A percentile compares a stretch with the other conserved stretches of the same genome.
Conservation (phyloP, 768 basidiomycete genomes). For the Exsudoporus frostii region DNA sequence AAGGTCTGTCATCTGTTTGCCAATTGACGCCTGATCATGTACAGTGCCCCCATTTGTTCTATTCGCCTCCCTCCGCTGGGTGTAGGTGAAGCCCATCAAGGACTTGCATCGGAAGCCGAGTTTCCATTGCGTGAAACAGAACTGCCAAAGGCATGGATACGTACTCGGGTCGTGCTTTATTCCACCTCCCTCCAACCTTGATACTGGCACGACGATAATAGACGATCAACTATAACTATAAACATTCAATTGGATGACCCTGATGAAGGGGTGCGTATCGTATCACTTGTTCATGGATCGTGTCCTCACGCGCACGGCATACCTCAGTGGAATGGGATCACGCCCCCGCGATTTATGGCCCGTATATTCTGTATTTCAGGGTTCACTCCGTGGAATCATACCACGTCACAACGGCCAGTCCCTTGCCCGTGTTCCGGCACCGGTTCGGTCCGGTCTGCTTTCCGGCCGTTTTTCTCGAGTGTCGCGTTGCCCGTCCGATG, state of each 20-base stretch:
- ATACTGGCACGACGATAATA: conserved; percentile 20
- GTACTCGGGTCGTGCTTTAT: conserved; percentile 27
- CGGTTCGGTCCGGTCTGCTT: conserved; percentile 31
- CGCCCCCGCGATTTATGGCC: too few species aligned
- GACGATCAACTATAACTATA: conserved; percentile 1
- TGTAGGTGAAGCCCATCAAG: too few species aligned
- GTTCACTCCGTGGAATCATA: too few species aligned
- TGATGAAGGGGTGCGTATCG: conserved; percentile 32
- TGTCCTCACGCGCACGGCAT: neutral
- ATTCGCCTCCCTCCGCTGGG: too few species aligned
- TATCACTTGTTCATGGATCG: neutral
- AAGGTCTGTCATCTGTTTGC: too few species aligned
- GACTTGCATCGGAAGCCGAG: too few species aligned
- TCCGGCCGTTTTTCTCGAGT: conserved; percentile 34
- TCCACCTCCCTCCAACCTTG: conserved; percentile 6
- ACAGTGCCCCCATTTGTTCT: too few species aligned
- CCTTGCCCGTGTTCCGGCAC: too few species aligned
- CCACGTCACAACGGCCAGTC: too few species aligned
- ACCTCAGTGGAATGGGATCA: neutral
- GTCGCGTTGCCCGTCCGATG: conserved; percentile 25
- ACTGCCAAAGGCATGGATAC: conserved; percentile 34
- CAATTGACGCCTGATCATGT: too few species aligned
- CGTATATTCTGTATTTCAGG: too few species aligned
- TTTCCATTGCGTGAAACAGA: conserved; percentile 13
- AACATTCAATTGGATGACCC: neutral